Evolutionary conservation across 75 land plant genomes (phyloP).

Genomic region (Larix kaempferi): DNA sequence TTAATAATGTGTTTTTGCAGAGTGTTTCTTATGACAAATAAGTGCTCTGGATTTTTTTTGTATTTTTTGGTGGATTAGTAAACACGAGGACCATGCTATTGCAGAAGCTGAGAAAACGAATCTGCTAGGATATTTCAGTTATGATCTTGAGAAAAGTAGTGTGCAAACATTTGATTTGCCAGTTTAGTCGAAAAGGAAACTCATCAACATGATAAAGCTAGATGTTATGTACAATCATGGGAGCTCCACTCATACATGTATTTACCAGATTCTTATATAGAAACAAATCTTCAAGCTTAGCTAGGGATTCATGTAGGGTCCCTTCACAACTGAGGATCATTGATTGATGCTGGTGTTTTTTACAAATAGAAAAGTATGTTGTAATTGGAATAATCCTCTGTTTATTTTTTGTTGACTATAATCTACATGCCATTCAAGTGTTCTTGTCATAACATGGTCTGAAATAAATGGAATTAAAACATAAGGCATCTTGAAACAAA

Average conservation of each 20-base stretch:
- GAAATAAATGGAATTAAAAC: too few species aligned
- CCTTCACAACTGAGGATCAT: background rate
- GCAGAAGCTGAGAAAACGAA: slow-evolving; percentile 31
- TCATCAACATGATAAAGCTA: slow-evolving; percentile 64
- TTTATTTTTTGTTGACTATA: background rate
- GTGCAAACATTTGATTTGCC: slow-evolving; percentile 61
- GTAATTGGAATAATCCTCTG: background rate
- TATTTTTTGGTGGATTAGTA: slow-evolving; percentile 67
- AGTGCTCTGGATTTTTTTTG: slow-evolving; percentile 88
- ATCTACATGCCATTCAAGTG: background rate
- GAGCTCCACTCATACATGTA: slow-evolving; percentile 72
- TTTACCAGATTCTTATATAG: slow-evolving; percentile 41
- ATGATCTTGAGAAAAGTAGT: slow-evolving; percentile 60
- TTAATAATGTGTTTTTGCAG: slow-evolving; percentile 33
- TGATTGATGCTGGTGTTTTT: background rate
- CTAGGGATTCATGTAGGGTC: background rate
- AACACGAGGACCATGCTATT: slow-evolving; percentile 14
- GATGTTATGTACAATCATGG: slow-evolving; percentile 85
- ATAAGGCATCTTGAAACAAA: too few species aligned
- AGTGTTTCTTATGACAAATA: slow-evolving; percentile 74
- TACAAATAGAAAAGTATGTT: background rate
- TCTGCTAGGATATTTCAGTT: slow-evolving; percentile 57
- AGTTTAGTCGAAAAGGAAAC: slow-evolving; percentile 13
- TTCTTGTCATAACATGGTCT: too few species aligned
- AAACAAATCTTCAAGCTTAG: background rate